Base-by-base conservation (phyloP, 2,329 filamentous ascomycete species). In the Aspergillus sp. region DNA sequence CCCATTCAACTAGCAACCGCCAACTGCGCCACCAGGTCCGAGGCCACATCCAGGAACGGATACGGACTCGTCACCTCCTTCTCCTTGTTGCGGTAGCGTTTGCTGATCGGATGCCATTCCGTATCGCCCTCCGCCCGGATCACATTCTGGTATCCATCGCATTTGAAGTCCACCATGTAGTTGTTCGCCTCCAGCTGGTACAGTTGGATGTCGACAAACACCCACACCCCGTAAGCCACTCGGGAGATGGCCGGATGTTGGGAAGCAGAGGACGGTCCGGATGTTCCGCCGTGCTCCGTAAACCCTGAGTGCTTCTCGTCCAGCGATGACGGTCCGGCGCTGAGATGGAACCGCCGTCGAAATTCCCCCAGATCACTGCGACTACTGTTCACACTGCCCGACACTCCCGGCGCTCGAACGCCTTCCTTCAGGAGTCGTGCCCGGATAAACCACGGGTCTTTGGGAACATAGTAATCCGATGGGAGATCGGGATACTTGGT, bases 151-250 rank as follows among this genome's bases (percentile, higher is more conserved):
- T 99, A 99, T 17, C 94, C 94, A 13, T 94, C 92, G 71, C 93
- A 97, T 71, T 97, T 97, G 80, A 99, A 99, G 71, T 99, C 94
- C 45, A 99, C 94, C 57, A 99, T 87, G 72, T 93, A 97, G 60
- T 94, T 93, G 50, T 89, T 88, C 53, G 86, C 85, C 71, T 97
- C 93, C 78, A 97, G 91, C 67, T 91, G 88, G 73, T 97, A 97
- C 47, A 97, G 87, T 70, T 97, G 94, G 58, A 99, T 97, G 60
- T 96, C 92, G 69, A 99, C 85, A 68, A 96, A 94, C 65, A 97
- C 88, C 68, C 89, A 93, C n/a, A 95, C 86, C 50, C 88, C 88
- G 58, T 91, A 84, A 48, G 83, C 78, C 3, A 74, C 68, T 1
- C 75, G 67, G 43, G 77, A 70, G 11, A 76, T 71, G 32, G 63